phyloP scores from a whole-genome alignment of 2,329 filamentous ascomycete genomes.

The Neofusicoccum sp. region DNA sequence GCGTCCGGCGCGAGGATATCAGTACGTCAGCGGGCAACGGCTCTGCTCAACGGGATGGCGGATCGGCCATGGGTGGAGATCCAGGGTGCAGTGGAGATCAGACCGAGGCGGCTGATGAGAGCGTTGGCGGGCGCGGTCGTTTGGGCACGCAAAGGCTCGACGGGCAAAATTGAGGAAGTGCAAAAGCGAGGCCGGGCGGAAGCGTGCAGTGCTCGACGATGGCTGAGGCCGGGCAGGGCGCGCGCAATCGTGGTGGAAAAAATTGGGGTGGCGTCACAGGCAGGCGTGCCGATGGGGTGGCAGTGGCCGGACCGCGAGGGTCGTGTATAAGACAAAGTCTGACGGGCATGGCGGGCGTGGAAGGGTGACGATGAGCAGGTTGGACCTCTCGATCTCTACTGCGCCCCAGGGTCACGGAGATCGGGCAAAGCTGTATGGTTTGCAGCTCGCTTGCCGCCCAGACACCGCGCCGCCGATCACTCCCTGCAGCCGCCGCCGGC shows the following conservation, averaged over 20 bases:
- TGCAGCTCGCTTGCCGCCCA: conserved; percentile 16
- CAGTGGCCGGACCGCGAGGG: neutral
- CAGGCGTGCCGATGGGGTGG: neutral
- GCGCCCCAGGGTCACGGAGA: conserved; percentile 4
- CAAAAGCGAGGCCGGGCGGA: neutral
- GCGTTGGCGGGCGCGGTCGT: neutral
- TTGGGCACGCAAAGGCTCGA: neutral
- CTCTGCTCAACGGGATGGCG: neutral
- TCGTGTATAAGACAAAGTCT: conserved; percentile 14
- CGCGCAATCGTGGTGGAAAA: neutral
- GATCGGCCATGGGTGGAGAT: conserved; percentile 21
- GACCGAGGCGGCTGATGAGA: neutral
- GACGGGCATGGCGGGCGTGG: neutral
- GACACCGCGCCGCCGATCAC: neutral
- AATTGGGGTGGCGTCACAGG: neutral
- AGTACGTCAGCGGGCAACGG: neutral
- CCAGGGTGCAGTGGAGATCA: neutral
- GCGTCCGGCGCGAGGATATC: neutral
- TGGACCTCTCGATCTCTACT: conserved; percentile 12
- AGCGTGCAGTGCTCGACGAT: neutral
- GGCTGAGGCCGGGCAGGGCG: neutral
- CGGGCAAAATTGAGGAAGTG: neutral
- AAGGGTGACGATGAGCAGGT: conserved; percentile 19
- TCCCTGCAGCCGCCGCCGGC: neutral
- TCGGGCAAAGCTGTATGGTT: conserved; percentile 18